Percentiles rank a stretch among this genome's conserved stretches.
Conservation (phyloP, 2,329 filamentous ascomycete genomes). For the Trichoderma koningii region DNA sequence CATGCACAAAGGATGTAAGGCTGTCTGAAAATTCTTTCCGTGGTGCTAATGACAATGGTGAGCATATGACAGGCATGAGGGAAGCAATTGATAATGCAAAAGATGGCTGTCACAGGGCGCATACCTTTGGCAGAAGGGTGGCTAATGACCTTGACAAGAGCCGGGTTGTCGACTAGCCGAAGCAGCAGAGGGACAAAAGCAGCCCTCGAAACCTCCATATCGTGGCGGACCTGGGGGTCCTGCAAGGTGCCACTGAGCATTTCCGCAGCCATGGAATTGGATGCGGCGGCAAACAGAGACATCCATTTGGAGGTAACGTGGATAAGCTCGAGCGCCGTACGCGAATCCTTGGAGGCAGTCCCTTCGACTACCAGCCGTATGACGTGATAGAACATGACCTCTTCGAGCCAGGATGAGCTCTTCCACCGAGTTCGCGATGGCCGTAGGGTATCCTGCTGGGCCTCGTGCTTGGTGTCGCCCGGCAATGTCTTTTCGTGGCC, state of each 20-base stretch:
- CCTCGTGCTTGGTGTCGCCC: slow-evolving; percentile 2
- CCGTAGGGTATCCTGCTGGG: slow-evolving; percentile 32
- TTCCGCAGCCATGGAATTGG: slow-evolving; percentile 52
- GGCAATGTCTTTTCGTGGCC: no score
- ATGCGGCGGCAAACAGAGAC: slow-evolving; percentile 55
- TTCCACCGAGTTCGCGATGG: slow-evolving; percentile 49
- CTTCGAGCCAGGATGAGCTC: slow-evolving; percentile 68
- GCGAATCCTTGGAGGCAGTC: slow-evolving; percentile 47
- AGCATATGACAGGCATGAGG: neutral
- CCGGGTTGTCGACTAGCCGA: slow-evolving; percentile 61
- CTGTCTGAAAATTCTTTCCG: slow-evolving; percentile 54
- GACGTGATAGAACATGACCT: slow-evolving; percentile 90
- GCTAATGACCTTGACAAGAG: slow-evolving; percentile 56
- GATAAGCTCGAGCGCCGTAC: slow-evolving; percentile 54
- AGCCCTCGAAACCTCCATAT: slow-evolving; percentile 62
- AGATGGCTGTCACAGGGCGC: slow-evolving; percentile 26
- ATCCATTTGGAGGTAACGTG: slow-evolving; percentile 60
- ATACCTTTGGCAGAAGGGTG: slow-evolving; percentile 57
- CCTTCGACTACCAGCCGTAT: slow-evolving; percentile 76
- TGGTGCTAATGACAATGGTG: slow-evolving; percentile 40
- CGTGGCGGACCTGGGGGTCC: slow-evolving; percentile 51
- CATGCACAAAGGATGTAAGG: slow-evolving; percentile 56
- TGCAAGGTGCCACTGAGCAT: slow-evolving; percentile 51
- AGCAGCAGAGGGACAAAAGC: slow-evolving; percentile 66
- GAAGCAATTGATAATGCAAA: neutral